Evolutionary conservation across 83 land plant genomes (phyloP).

Genomic region (Picea abies): DNA sequence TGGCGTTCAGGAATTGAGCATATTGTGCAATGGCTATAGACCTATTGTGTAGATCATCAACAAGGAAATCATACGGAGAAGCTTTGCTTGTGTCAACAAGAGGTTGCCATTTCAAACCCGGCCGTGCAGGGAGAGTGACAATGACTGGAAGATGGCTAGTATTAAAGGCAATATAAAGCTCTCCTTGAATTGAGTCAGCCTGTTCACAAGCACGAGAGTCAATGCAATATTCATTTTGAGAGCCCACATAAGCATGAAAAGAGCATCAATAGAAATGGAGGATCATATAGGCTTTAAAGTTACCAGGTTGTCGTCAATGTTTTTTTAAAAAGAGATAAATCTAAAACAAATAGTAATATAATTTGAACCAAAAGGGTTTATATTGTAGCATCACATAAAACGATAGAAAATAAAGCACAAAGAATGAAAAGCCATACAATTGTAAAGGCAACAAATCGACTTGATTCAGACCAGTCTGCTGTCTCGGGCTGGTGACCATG

Average conservation of each 20-base stretch:
- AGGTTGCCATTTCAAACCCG: slow-evolving; percentile 86
- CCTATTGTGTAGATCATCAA: slow-evolving; percentile 53
- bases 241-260: not conserved
- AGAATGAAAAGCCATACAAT: slow-evolving; percentile 47
- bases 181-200: slow-evolving; percentile 71
- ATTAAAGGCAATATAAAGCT: slow-evolving; percentile 91
- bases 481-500: slow-evolving; percentile 77
- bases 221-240: not conserved
- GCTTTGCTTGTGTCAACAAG: slow-evolving; percentile 89
- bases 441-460: slow-evolving; percentile 96
- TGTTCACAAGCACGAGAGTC: slow-evolving; percentile 26
- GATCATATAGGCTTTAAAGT: too few species aligned
- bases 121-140: slow-evolving; percentile 75
- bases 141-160: slow-evolving; percentile 82
- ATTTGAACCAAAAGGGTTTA: slow-evolving; percentile 5
- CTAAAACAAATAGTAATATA: not conserved
- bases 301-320: too few species aligned
- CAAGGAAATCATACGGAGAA: slow-evolving; percentile 87
- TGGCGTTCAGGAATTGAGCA: slow-evolving; percentile 68
- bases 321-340: too few species aligned
- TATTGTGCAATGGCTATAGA: slow-evolving; percentile 71
- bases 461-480: slow-evolving; percentile 94
- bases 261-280: not conserved
- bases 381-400: not conserved
- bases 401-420: not conserved